phyloP scores from a whole-genome alignment of 805 yeast species.

The Metschnikowia corniflorae region DNA sequence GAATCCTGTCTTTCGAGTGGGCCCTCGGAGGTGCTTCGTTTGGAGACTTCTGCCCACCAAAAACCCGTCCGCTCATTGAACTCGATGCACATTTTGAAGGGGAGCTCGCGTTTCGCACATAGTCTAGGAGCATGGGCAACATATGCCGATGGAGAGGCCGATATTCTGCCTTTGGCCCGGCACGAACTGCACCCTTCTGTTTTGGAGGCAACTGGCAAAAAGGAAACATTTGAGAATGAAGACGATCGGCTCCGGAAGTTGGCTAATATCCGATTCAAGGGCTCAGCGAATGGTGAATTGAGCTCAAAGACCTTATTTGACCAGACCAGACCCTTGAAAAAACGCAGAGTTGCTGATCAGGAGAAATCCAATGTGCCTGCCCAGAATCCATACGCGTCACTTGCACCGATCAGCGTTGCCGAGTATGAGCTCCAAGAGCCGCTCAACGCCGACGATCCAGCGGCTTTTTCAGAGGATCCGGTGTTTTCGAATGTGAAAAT shows the following conservation, averaged over 20 bases:
- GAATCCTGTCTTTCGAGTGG: constrained; percentile 49
- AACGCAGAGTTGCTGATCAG: constrained; percentile 16
- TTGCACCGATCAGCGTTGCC: constrained; percentile 56
- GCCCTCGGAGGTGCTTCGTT: constrained; percentile 38
- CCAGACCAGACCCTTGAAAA: constrained; percentile 24
- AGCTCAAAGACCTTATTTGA: constrained; percentile 39
- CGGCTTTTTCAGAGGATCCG: too few relatives aligned
- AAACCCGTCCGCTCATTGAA: constrained; percentile 44
- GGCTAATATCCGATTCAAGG: constrained; percentile 62
- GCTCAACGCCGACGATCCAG: too few relatives aligned
- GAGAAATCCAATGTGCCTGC: background rate
- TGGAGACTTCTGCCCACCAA: constrained; percentile 37
- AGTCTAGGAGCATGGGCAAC: constrained; percentile 71
- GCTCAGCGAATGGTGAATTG: constrained; percentile 39
- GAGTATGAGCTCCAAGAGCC: constrained; percentile 42
- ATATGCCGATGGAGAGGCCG: constrained; percentile 66
- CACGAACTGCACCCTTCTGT: constrained; percentile 40
- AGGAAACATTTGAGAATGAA: constrained; percentile 11
- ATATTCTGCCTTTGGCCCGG: constrained; percentile 57
- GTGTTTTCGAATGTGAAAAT: constrained; percentile 24
- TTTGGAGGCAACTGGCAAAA: constrained; percentile 7
- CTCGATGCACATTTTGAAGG: constrained; percentile 55
- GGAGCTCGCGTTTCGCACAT: constrained; percentile 57
- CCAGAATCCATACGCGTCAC: constrained; percentile 43
- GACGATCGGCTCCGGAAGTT: constrained; percentile 30